Evolutionary conservation across 768 basidiomycete genomes (phyloP).

Genomic region (Lentinula detonsa): DNA sequence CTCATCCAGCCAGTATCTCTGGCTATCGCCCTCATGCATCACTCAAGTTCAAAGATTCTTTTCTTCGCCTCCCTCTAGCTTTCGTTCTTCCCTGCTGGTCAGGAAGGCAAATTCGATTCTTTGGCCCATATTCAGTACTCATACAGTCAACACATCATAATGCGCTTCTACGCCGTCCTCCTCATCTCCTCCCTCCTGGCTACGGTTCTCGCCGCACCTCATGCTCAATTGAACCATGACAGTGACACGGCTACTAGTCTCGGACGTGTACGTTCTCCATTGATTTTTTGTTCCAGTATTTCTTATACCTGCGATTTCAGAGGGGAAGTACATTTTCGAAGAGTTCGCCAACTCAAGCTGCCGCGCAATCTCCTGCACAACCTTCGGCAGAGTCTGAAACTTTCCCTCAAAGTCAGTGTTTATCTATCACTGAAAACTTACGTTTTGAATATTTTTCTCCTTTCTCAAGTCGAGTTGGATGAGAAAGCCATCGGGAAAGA

Average conservation of each 20-base stretch:
- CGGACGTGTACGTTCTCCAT: not conserved
- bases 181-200: not conserved
- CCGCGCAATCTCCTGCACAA: not conserved
- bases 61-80: too few relatives aligned
- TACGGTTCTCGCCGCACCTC: not conserved
- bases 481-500: not conserved
- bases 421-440: not conserved
- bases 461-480: not conserved
- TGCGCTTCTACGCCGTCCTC: not conserved
- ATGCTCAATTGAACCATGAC: not conserved
- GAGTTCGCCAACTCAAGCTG: not conserved
- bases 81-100: not conserved
- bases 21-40: too few relatives aligned
- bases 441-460: not conserved
- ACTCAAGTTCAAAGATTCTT: too few relatives aligned
- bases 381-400: not conserved
- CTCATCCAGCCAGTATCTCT: too few relatives aligned
- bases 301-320: not conserved
- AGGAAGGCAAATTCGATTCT: not conserved
- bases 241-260: not conserved
- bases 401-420: not conserved
- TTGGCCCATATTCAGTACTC: not conserved
- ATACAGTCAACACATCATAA: not conserved
- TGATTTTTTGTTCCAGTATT: not conserved
- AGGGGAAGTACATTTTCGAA: not conserved